Percentiles rank a stretch among this genome's conserved stretches.
These are phyloP conservation scores for Sarocladiaceae sp. DNA, from an alignment of 2,329 filamentous ascomycete species.

Conservation along the genomic window DNA sequence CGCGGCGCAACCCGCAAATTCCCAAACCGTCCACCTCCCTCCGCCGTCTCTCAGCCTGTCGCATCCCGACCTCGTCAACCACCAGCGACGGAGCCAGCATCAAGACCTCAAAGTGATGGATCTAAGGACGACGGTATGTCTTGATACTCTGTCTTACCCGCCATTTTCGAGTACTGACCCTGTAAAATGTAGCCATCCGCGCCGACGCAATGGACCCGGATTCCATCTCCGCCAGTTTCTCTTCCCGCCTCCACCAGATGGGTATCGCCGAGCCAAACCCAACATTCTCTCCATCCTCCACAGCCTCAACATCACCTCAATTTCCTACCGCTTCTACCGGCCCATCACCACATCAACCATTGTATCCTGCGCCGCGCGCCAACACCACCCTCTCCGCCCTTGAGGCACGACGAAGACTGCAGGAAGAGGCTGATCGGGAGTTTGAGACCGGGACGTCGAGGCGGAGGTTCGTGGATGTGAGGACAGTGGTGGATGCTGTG, in stretches of 20 bases:
- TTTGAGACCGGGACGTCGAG: conserved; percentile 29
- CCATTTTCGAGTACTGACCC: neutral
- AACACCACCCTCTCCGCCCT: conserved; percentile 45
- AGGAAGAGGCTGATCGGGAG: conserved; percentile 38
- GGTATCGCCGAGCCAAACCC: conserved; percentile 49
- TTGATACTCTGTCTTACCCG: neutral
- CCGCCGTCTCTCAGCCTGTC: conserved; percentile 16
- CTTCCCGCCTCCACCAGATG: conserved; percentile 46
- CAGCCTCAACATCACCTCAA: conserved; percentile 22
- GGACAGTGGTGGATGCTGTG: conserved; percentile 40
- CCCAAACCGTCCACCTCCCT: conserved; percentile 28
- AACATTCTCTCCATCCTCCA: conserved; percentile 47
- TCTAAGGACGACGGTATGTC: conserved; percentile 27
- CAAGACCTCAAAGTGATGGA: neutral
- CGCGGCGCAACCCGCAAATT: conserved; percentile 36
- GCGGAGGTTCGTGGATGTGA: conserved; percentile 41
- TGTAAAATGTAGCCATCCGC: conserved; percentile 31
- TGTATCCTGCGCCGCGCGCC: conserved; percentile 20
- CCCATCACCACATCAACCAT: conserved; percentile 14
- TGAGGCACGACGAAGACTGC: conserved; percentile 38
- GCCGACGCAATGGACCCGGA: conserved; percentile 37
- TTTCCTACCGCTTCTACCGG: neutral
- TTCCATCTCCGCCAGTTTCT: conserved; percentile 36
- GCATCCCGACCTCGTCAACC: conserved; percentile 16
- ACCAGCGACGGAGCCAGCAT: neutral